Conservation (phyloP, 2,329 filamentous ascomycete genomes). For the Diaporthe velutina region DNA sequence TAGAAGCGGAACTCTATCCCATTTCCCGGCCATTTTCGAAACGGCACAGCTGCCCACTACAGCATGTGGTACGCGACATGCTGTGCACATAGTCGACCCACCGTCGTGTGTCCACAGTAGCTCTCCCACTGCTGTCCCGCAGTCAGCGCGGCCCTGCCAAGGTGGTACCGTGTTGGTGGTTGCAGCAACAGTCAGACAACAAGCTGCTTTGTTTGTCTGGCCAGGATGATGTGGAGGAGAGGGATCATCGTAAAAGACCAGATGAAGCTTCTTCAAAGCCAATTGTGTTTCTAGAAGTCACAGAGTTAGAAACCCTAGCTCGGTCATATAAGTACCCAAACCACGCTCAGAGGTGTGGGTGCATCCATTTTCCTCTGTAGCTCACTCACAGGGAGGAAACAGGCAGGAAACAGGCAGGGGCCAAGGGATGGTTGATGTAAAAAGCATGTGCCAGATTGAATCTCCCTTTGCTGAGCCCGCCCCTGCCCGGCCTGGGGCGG, state of each 20-base stretch:
- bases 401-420: conserved; percentile 12
- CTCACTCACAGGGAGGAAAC: too few species aligned
- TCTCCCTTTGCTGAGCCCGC: conserved; percentile 20
- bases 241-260: background rate
- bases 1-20: background rate
- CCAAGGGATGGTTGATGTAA: background rate
- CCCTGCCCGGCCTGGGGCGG: conserved; percentile 11
- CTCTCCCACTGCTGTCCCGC: background rate
- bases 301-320: too few species aligned
- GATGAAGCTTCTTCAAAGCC: conserved; percentile 21
- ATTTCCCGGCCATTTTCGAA: background rate
- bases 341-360: too few species aligned
- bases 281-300: conserved; percentile 5
- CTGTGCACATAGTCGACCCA: background rate
- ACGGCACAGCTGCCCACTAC: background rate
- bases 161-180: background rate
- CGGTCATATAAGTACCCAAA: too few species aligned
- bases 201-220: background rate
- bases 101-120: conserved; percentile 9
- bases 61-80: background rate
- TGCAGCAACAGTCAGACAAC: background rate
- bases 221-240: conserved; percentile 27
- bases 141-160: background rate
- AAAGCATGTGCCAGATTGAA: conserved; percentile 19
- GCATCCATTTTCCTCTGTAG: too few species aligned